Percentiles rank a stretch among this genome's conserved stretches.
Evolutionary conservation across 305 asterid species (phyloP).

Genomic region (Rubia tinctorum): DNA sequence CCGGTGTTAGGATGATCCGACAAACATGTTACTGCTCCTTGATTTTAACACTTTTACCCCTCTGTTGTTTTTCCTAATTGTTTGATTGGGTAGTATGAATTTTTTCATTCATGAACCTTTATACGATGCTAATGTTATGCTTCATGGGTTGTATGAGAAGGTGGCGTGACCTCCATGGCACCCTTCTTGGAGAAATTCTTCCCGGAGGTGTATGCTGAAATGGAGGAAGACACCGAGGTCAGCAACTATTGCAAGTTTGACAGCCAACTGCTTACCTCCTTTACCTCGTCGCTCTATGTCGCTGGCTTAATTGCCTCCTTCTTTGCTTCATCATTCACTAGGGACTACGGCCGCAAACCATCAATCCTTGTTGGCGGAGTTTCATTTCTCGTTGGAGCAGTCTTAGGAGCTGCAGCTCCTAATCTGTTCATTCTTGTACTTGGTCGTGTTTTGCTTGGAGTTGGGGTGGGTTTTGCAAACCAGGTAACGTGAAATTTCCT

Average conservation of each 20-base stretch:
- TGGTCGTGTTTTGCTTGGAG: constrained; percentile 67
- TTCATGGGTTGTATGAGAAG: constrained; percentile 24
- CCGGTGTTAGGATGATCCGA: background rate
- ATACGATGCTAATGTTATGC: constrained; percentile 4
- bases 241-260: constrained; percentile 81
- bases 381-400: constrained; percentile 54
- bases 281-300: constrained; percentile 69
- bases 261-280: constrained; percentile 64
- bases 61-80: background rate
- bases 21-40: background rate
- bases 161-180: constrained; percentile 83
- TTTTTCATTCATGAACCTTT: too few species aligned
- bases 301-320: constrained; percentile 67
- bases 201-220: constrained; percentile 41
- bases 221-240: constrained; percentile 31
- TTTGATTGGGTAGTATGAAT: too few species aligned
- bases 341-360: constrained; percentile 46
- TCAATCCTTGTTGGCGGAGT: constrained; percentile 53
- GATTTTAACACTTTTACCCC: background rate
- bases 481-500: constrained; percentile 37
- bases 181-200: constrained; percentile 64
- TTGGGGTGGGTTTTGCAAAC: constrained; percentile 82
- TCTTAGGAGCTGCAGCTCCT: constrained; percentile 50
- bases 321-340: constrained; percentile 55
- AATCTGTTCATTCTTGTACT: constrained; percentile 54